Conservation (phyloP, 768 basidiomycete species). For the Tulasnella calospora region DNA sequence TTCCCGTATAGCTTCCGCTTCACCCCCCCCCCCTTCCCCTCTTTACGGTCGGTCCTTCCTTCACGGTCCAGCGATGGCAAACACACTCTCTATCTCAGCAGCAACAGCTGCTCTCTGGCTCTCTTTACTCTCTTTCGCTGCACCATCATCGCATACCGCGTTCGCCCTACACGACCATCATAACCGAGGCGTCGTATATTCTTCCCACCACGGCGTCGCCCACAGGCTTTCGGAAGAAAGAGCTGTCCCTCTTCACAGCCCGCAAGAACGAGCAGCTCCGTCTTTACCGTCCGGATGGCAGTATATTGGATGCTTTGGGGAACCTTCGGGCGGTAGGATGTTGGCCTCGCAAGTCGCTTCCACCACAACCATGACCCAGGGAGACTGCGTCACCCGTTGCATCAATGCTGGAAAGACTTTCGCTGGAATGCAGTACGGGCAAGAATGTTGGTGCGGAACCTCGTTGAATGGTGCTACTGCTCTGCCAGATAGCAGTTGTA, state of each 20-base stretch:
- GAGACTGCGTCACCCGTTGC: slow-evolving; percentile 17
- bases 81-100: neutral
- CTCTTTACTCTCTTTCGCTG: neutral
- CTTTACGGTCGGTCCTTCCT: neutral
- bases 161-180: neutral
- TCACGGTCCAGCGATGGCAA: neutral
- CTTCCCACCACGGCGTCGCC: neutral
- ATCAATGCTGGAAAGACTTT: neutral
- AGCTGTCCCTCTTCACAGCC: neutral
- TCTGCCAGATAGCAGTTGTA: neutral
- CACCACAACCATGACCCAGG: slow-evolving; percentile 18
- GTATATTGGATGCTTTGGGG: neutral
- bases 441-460: slow-evolving; percentile 25
- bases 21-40: neutral
- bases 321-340: neutral
- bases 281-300: neutral
- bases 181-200: neutral
- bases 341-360: neutral
- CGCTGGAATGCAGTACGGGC: slow-evolving; percentile 25
- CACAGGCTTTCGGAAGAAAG: neutral
- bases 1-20: neutral
- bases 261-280: neutral
- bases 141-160: neutral
- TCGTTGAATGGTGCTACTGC: neutral
- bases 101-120: neutral